Evolutionary conservation across 2,329 filamentous ascomycete genomes (phyloP).

Genomic region (Sporothrix protearum): DNA sequence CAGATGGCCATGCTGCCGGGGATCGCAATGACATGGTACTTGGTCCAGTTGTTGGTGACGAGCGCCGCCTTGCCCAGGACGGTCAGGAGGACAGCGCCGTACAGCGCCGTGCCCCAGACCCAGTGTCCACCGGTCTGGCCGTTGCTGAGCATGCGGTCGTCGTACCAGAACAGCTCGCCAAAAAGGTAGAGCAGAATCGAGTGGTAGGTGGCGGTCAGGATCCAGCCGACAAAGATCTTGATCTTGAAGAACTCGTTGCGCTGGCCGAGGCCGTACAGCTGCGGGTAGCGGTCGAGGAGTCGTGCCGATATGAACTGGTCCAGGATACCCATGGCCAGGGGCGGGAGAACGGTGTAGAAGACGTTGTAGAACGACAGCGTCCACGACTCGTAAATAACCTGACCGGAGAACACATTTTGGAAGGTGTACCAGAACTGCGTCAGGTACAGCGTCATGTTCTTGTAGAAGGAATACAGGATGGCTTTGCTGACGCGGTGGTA

Average conservation of each 20-base stretch:
- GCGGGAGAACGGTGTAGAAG: constrained; percentile 91
- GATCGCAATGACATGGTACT: constrained; percentile 93
- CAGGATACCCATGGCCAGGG: constrained; percentile 90
- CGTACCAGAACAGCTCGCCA: constrained; percentile 74
- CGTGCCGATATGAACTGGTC: constrained; percentile 97
- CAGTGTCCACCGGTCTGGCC: constrained; percentile 87
- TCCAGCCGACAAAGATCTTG: constrained; percentile 89
- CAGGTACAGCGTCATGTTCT: constrained; percentile 98
- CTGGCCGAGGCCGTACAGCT: constrained; percentile 90
- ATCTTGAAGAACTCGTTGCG: constrained; percentile 90
- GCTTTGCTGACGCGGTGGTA: constrained; percentile 97
- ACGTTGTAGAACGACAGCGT: constrained; percentile 99
- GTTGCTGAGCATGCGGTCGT: constrained; percentile 73
- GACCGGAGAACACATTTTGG: constrained; percentile 95
- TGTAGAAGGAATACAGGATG: constrained; percentile 98
- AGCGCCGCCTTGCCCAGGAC: constrained; percentile 92
- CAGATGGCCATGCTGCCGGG: constrained; percentile 89
- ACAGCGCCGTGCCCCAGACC: constrained; percentile 96
- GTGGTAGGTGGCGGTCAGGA: constrained; percentile 92
- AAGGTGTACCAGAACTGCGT: constrained; percentile 99
- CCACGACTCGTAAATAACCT: constrained; percentile 99
- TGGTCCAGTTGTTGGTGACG: constrained; percentile 97
- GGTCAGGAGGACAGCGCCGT: constrained; percentile 88
- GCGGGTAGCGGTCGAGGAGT: constrained; percentile 89
- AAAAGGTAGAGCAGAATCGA: constrained; percentile 89